phyloP scores from a whole-genome alignment of 495 filamentous ascomycete species.

The Viridothelium virens region DNA sequence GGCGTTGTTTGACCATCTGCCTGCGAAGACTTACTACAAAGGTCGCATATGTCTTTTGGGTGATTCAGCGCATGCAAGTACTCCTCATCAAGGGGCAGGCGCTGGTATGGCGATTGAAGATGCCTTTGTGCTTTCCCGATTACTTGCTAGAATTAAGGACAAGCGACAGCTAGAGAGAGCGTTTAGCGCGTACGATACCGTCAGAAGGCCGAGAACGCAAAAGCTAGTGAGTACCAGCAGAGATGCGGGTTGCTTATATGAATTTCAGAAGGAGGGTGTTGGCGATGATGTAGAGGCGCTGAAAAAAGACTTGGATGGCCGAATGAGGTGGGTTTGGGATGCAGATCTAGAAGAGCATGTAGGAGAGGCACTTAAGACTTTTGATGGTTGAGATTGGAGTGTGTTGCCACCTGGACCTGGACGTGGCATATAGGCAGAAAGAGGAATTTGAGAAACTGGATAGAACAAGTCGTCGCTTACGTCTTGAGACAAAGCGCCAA shows the following conservation, averaged over 20 bases:
- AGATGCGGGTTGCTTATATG: slow-evolving; percentile 30
- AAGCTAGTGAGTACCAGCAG: slow-evolving; percentile 26
- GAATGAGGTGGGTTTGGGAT: slow-evolving; percentile 61
- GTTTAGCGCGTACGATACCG: slow-evolving; percentile 54
- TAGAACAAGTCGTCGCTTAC: too few relatives aligned
- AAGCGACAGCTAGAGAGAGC: slow-evolving; percentile 40
- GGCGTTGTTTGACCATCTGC: slow-evolving; percentile 59
- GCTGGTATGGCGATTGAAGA: slow-evolving; percentile 65
- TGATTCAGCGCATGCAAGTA: slow-evolving; percentile 63
- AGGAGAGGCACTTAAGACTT: slow-evolving; percentile 19
- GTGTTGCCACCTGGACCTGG: too few relatives aligned
- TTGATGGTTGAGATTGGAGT: neutral
- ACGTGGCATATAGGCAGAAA: too few relatives aligned
- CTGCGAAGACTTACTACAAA: slow-evolving; percentile 47
- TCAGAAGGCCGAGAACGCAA: slow-evolving; percentile 43
- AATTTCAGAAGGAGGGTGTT: slow-evolving; percentile 26
- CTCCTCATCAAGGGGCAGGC: slow-evolving; percentile 63
- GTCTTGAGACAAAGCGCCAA: too few relatives aligned
- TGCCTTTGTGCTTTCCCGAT: slow-evolving; percentile 48
- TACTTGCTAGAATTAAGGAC: slow-evolving; percentile 42
- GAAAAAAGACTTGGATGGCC: slow-evolving; percentile 36
- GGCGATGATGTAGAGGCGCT: slow-evolving; percentile 33
- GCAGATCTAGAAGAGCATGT: slow-evolving; percentile 31
- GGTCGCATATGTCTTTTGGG: slow-evolving; percentile 53
- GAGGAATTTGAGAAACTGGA: too few relatives aligned